Evolutionary conservation across 1,284 basidiomycete species (phyloP).

Genomic region (Cryptococcus amylolentus): DNA sequence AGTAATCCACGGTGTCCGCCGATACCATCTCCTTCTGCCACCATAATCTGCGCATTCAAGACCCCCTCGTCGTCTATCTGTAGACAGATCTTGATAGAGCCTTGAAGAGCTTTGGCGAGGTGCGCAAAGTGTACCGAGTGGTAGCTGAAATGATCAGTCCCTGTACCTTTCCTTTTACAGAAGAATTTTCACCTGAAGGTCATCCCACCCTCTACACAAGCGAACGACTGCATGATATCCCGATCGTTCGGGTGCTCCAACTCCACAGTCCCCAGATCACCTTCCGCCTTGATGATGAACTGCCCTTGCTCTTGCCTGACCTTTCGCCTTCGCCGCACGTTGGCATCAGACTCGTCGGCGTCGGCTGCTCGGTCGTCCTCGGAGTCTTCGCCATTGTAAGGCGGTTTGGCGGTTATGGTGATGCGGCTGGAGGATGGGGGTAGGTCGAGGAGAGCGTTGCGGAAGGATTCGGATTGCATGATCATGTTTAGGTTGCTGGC

Average conservation of each 20-base stretch:
- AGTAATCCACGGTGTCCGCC: constrained; percentile 62
- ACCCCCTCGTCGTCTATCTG: constrained; percentile 76
- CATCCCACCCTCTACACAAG: constrained; percentile 62
- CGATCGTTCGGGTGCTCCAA: constrained; percentile 90
- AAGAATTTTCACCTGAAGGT: constrained; percentile 62
- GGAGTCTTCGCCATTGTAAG: constrained; percentile 30
- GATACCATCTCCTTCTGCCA: constrained; percentile 55
- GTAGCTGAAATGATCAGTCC: constrained; percentile 57
- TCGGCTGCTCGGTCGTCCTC: neutral
- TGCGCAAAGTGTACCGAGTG: constrained; percentile 68
- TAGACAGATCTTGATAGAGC: constrained; percentile 77
- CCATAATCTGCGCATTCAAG: constrained; percentile 79
- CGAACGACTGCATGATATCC: constrained; percentile 82
- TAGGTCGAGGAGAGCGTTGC: constrained; percentile 83
- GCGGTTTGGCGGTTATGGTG: constrained; percentile 73
- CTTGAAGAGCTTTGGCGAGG: constrained; percentile 68
- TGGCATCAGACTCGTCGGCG: constrained; percentile 1
- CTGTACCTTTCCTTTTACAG: neutral
- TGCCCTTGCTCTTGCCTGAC: constrained; percentile 52
- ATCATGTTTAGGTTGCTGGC: constrained; percentile 73
- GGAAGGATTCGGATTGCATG: constrained; percentile 89
- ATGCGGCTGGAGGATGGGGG: constrained; percentile 78
- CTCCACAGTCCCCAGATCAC: constrained; percentile 79
- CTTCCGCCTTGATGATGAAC: constrained; percentile 71
- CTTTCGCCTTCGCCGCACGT: constrained; percentile 1